A percentile compares a stretch with the other conserved stretches of the same genome.
These are phyloP conservation scores for Marchantia paleacea DNA, from an alignment of 225 moss, liverwort and hornwort genomes.

Conservation along the genomic window DNA sequence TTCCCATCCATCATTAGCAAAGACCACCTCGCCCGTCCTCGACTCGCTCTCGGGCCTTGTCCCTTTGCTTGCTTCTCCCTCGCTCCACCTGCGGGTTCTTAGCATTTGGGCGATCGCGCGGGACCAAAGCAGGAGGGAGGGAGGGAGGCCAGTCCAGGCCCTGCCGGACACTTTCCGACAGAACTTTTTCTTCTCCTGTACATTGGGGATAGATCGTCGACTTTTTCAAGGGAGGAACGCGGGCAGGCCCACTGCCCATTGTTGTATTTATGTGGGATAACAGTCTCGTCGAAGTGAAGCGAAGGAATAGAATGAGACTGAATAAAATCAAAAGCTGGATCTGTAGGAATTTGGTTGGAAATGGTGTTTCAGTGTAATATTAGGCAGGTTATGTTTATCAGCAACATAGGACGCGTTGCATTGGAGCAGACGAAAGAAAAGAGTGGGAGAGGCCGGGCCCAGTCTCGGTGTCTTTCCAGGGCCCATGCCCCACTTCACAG, in stretches of 20 bases:
- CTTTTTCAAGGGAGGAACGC: not conserved
- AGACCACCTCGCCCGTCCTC: not conserved
- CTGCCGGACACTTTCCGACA: conserved; percentile 9
- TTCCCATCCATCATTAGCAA: conserved; percentile 4
- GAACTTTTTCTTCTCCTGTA: not conserved
- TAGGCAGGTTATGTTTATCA: not conserved
- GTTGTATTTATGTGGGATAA: not conserved
- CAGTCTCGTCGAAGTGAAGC: not conserved
- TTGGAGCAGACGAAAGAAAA: not conserved
- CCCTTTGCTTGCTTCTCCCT: not conserved
- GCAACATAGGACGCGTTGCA: conserved; percentile 1
- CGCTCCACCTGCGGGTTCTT: not conserved
- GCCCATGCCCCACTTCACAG: not conserved
- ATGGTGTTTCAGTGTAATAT: not conserved
- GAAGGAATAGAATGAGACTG: conserved; percentile 1
- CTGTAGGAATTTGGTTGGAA: conserved; percentile 8
- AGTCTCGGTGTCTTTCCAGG: not conserved
- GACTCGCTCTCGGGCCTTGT: not conserved
- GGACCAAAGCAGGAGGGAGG: not conserved
- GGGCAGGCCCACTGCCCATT: not conserved
- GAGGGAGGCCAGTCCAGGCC: not conserved
- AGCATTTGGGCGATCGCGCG: not conserved
- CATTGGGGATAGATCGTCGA: not conserved
- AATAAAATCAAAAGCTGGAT: not conserved
- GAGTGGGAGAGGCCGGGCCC: not conserved